Percentiles rank a stretch among this genome's conserved stretches.
These are phyloP conservation scores for Pseudocercospora musae DNA, from an alignment of 2,329 filamentous ascomycete species.

Conservation along the genomic window DNA sequence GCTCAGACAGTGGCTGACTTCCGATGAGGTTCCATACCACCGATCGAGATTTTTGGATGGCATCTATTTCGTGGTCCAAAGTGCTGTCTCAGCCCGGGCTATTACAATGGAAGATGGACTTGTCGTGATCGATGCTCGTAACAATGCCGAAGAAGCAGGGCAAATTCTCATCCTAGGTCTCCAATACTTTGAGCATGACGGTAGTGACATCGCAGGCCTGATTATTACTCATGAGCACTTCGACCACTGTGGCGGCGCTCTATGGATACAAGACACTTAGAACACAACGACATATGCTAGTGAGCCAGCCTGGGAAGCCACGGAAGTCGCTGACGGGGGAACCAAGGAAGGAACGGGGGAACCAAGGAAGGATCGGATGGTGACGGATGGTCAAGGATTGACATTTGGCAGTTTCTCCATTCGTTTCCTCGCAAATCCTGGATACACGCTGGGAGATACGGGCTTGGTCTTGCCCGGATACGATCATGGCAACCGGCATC, in stretches of 20 bases:
- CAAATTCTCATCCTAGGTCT: constrained; percentile 11
- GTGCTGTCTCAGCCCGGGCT: constrained; percentile 18
- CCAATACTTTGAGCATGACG: constrained; percentile 13
- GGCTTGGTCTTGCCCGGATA: constrained; percentile 13
- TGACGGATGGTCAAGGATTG: constrained; percentile 8
- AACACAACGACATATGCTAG: constrained; percentile 9
- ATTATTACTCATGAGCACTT: constrained; percentile 20
- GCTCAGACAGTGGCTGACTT: background rate
- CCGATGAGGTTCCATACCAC: constrained; percentile 7
- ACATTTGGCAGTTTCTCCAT: constrained; percentile 13
- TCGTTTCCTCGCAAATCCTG: constrained; percentile 11
- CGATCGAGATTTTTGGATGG: constrained; percentile 15
- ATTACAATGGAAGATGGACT: constrained; percentile 17
- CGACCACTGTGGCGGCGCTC: constrained; percentile 18
- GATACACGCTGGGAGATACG: constrained; percentile 16
- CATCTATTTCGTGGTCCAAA: constrained; percentile 21
- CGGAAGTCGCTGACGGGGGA: constrained; percentile 2
- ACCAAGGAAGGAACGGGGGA: too few species aligned
- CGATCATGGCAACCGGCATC: constrained; percentile 12
- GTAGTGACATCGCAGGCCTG: constrained; percentile 13
- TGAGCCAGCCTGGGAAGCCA: constrained; percentile 11
- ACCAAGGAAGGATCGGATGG: background rate
- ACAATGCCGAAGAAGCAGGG: constrained; percentile 14
- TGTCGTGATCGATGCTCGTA: constrained; percentile 19
- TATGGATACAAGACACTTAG: constrained; percentile 16